A percentile compares a stretch with the other conserved stretches of the same genome.
phyloP scores from a whole-genome alignment of 345 rosid species.

The Linum usitatissimum region DNA sequence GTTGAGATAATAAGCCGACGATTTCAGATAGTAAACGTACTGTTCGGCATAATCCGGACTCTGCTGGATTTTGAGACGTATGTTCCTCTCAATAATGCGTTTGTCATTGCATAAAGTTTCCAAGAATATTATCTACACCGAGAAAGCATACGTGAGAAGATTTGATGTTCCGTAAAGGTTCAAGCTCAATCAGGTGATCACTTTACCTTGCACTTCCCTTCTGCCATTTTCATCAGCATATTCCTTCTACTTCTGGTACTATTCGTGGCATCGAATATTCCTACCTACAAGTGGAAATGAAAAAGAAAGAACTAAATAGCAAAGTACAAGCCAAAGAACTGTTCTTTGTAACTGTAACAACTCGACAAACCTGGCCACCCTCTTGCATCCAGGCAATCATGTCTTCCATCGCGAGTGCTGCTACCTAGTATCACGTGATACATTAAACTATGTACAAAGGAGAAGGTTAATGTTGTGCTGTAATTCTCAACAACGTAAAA shows the following conservation, averaged over 20 bases:
- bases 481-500: slow-evolving; percentile 14
- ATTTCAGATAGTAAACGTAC: slow-evolving; percentile 37
- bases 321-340: slow-evolving; percentile 10
- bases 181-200: neutral
- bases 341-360: neutral
- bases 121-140: slow-evolving; percentile 78
- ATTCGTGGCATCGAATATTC: slow-evolving; percentile 98
- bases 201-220: slow-evolving; percentile 96
- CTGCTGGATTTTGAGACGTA: slow-evolving; percentile 96
- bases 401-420: slow-evolving; percentile 99
- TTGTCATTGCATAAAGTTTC: slow-evolving; percentile 93
- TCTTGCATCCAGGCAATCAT: slow-evolving; percentile 99
- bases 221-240: slow-evolving; percentile 99
- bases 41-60: slow-evolving; percentile 99
- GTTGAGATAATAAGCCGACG: slow-evolving; percentile 12
- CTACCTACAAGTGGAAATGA: slow-evolving; percentile 49
- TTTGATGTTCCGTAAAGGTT: neutral
- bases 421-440: slow-evolving; percentile 89
- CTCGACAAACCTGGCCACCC: slow-evolving; percentile 85
- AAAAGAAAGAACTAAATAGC: slow-evolving; percentile 15
- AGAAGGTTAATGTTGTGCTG: slow-evolving; percentile 41
- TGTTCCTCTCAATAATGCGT: slow-evolving; percentile 90
- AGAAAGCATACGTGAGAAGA: neutral
- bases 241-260: slow-evolving; percentile 76
- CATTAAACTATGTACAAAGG: slow-evolving; percentile 66